These are phyloP conservation scores for Chimonanthus praecox DNA, from an alignment of 164 flowering plant genomes.

Conservation along the genomic window DNA sequence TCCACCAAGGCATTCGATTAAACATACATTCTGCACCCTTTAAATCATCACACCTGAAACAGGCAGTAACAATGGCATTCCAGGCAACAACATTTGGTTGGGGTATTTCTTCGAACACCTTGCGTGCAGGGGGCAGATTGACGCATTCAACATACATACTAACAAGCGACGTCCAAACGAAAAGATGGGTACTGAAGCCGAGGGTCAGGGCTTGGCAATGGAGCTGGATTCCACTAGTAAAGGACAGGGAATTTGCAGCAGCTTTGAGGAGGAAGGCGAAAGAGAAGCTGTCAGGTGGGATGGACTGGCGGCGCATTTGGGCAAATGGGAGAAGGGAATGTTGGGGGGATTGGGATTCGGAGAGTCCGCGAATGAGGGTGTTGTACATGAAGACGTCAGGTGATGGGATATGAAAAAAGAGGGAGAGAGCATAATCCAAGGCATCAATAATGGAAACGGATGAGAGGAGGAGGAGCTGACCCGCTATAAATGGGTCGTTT, in stretches of 20 bases:
- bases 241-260: conserved; percentile 32
- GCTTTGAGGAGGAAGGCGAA: conserved; percentile 58
- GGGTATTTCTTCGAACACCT: conserved; percentile 50
- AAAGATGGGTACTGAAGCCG: conserved; percentile 43
- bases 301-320: conserved; percentile 28
- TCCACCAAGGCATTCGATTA: conserved; percentile 36
- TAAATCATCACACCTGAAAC: conserved; percentile 43
- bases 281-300: conserved; percentile 46
- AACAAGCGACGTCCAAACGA: conserved; percentile 50
- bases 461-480: conserved; percentile 47
- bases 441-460: conserved; percentile 35
- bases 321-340: conserved; percentile 27
- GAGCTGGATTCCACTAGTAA: conserved; percentile 37
- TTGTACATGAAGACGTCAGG: conserved; percentile 62
- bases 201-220: conserved; percentile 37
- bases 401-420: conserved; percentile 33
- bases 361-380: conserved; percentile 54
- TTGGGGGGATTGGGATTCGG: conserved; percentile 38
- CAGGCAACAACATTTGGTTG: conserved; percentile 58
- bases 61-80: conserved; percentile 56
- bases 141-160: conserved; percentile 58
- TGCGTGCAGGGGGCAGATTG: conserved; percentile 19
- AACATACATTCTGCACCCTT: conserved; percentile 34
- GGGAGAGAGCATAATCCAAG: conserved; percentile 33
- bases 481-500: conserved; percentile 36